phyloP scores from a whole-genome alignment of 2,329 filamentous ascomycete genomes.

The Colletotrichum coccodes region DNA sequence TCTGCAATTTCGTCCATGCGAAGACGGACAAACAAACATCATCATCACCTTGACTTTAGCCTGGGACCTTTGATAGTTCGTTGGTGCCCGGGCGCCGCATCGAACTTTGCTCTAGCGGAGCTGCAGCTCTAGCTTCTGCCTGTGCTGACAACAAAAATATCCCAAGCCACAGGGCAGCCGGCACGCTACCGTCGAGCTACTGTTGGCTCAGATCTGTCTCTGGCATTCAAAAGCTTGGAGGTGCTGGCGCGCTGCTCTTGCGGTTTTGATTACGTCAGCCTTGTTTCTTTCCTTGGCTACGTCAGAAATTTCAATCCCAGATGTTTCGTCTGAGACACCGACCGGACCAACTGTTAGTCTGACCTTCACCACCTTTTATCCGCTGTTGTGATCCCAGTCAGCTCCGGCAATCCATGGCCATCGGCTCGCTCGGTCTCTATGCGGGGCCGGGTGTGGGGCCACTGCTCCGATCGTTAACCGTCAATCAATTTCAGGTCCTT shows the following conservation, averaged over 20 bases:
- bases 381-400: background rate
- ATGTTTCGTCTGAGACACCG: background rate
- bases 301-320: background rate
- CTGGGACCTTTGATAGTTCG: background rate
- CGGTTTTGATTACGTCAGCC: constrained; percentile 3
- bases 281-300: background rate
- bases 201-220: background rate
- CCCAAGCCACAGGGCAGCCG: constrained; percentile 17
- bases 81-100: background rate
- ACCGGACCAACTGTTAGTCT: background rate
- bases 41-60: background rate
- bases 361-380: background rate
- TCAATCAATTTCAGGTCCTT: too few relatives aligned
- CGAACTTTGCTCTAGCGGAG: background rate
- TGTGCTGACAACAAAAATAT: constrained; percentile 9
- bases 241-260: too few relatives aligned
- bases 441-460: background rate
- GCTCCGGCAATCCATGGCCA: background rate
- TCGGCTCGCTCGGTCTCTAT: background rate
- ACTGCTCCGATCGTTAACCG: background rate
- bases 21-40: background rate
- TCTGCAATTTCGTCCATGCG: background rate
- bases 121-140: background rate
- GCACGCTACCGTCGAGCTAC: constrained; percentile 15
- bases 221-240: background rate